Percentiles rank a stretch among this genome's conserved stretches.
Evolutionary conservation across 2,329 filamentous ascomycete genomes (phyloP).

Genomic region (Colletotrichum brevisporum): DNA sequence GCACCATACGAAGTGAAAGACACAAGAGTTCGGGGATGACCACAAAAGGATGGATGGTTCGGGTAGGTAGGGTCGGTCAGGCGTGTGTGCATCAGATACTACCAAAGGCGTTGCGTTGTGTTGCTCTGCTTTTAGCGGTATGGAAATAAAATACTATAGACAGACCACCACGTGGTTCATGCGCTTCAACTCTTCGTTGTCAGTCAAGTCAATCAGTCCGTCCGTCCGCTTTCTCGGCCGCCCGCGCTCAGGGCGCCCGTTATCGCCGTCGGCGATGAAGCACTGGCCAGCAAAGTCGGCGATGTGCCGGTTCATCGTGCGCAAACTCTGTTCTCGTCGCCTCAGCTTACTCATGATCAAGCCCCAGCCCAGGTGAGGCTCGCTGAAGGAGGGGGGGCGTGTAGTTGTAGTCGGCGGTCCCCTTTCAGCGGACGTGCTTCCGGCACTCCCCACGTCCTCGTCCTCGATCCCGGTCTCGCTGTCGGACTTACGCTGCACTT

Average conservation of each 20-base stretch:
- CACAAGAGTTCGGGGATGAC: constrained; percentile 12
- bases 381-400: constrained; percentile 3
- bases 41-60: constrained; percentile 21
- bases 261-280: constrained; percentile 15
- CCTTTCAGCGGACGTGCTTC: background rate
- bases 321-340: constrained; percentile 1
- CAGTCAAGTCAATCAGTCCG: background rate
- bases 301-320: background rate
- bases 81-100: constrained; percentile 41
- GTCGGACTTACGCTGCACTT: background rate
- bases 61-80: constrained; percentile 30
- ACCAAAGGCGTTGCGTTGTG: constrained; percentile 21
- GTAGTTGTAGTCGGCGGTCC: background rate
- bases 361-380: background rate
- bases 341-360: constrained; percentile 5
- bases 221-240: background rate
- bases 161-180: constrained; percentile 25
- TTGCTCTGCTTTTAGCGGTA: background rate
- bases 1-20: background rate
- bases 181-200: background rate
- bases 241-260: background rate
- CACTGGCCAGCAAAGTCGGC: constrained; percentile 4
- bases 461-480: background rate
- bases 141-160: constrained; percentile 9
- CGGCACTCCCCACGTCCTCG: constrained; percentile 3